These are phyloP conservation scores for Euphrasia arctica DNA, from an alignment of 305 asterid genomes.

Conservation along the genomic window DNA sequence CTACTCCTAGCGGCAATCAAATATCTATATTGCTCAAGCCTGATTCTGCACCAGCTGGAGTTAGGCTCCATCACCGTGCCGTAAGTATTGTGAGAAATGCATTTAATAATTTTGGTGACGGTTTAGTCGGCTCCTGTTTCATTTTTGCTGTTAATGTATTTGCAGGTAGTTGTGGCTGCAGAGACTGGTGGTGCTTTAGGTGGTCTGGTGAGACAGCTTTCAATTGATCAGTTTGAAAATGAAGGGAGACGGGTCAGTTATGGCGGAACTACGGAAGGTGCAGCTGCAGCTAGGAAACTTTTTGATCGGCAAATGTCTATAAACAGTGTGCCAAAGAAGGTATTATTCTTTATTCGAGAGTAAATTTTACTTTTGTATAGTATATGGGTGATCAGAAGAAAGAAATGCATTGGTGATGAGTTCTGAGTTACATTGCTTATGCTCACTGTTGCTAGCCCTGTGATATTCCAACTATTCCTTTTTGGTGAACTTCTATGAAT, in stretches of 20 bases:
- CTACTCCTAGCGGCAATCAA: constrained; percentile 98
- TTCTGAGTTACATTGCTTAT: background rate
- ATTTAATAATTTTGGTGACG: constrained; percentile 22
- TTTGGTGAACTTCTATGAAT: background rate
- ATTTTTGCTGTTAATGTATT: constrained; percentile 27
- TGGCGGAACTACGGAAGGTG: constrained; percentile 91
- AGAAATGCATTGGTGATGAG: background rate
- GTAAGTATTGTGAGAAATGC: constrained; percentile 56
- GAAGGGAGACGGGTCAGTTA: constrained; percentile 99
- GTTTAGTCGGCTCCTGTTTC: constrained; percentile 17
- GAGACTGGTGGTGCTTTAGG: constrained; percentile 99
- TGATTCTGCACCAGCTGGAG: constrained; percentile 85
- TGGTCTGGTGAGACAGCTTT: constrained; percentile 99
- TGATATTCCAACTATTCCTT: background rate
- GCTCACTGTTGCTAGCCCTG: background rate
- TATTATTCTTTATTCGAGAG: constrained; percentile 24
- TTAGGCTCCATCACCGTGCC: constrained; percentile 99
- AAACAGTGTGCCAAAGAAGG: constrained; percentile 98
- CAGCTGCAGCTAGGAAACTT: constrained; percentile 95
- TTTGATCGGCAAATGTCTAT: constrained; percentile 96
- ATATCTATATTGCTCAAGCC: constrained; percentile 50
- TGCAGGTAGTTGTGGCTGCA: constrained; percentile 98
- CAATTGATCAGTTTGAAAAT: constrained; percentile 96
- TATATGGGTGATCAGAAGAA: background rate
- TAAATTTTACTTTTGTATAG: background rate